Base-by-base conservation (phyloP, 2,329 filamentous ascomycete species). In the Metarhizium guizhouense region DNA sequence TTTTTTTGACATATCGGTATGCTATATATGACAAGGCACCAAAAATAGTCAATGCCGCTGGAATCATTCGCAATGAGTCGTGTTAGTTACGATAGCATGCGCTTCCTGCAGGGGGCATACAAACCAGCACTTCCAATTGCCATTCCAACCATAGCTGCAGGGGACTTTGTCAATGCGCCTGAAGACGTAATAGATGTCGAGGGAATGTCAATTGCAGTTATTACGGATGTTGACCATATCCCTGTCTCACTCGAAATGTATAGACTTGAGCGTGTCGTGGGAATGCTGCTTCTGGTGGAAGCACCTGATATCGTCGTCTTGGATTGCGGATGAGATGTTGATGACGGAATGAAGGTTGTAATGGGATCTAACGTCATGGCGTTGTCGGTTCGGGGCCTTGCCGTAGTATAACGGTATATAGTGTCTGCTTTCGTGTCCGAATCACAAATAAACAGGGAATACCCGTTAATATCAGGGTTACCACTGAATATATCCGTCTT, bases 391-490 rank as follows among this genome's bases (percentile, higher is more conserved):
- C 10, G 32, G 8, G 56, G 45, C 20, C 52, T 36, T 18, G 18
- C 20, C 13, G 54, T 57, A 6, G 56, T 61, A 43, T 59, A 57
- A 7, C 60, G 59, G 20, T 60, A 55, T 36, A 63, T 51, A 8
- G 57, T 62, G 42, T 64, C 59, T 18, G 57, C 54, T 38, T 53
- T 30, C 25, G 58, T 58, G 50, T 63, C 58, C 2, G 59, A 56
- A 25, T 53, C 60, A 52, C 62, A 64, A 16, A 64, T 51, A 25
- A 58, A 61, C 20, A 64, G 54, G 49, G 62, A 64, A 34, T 56
- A 62, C 30, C 59, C 56, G 13, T 55, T 40, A 16, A 63, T 40
- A 20, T 53, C 48, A 16, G 55, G 13, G 52, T 59, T 58, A 2
- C 51, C 54, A 2, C 51, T 51, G 32, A 63, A 58, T 10, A 62